These are phyloP conservation scores for Pneumocystis wakefieldiae DNA, from an alignment of 1,139 yeast genomes.

Conservation along the genomic window DNA sequence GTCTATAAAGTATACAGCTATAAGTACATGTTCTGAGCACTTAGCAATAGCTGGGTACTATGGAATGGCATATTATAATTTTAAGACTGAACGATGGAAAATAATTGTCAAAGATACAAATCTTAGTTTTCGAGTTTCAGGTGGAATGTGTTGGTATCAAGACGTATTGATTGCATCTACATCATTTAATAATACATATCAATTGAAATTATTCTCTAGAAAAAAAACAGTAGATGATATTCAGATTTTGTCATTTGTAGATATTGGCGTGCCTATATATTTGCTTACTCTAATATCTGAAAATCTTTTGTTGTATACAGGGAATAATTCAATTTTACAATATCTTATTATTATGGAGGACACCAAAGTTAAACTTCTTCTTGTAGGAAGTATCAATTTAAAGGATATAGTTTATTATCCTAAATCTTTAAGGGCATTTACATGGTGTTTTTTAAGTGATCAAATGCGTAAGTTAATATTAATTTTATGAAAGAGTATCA, in stretches of 20 bases:
- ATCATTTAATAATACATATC: conserved; percentile 18
- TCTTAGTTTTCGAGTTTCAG: conserved; percentile 27
- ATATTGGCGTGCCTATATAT: conserved; percentile 20
- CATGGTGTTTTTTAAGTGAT: conserved; percentile 17
- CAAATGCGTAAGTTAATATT: conserved; percentile 5
- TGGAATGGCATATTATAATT: conserved; percentile 29
- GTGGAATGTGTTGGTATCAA: conserved; percentile 32
- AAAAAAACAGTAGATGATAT: conserved; percentile 23
- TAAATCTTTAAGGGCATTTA: conserved; percentile 23
- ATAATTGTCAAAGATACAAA: conserved; percentile 26
- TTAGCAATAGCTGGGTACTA: conserved; percentile 30
- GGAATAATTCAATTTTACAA: conserved; percentile 21
- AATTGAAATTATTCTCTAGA: conserved; percentile 26
- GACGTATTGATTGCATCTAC: conserved; percentile 26
- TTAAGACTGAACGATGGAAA: conserved; percentile 30
- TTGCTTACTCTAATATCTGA: conserved; percentile 21
- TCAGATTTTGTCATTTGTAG: conserved; percentile 5
- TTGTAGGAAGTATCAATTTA: conserved; percentile 22
- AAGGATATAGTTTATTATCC: conserved; percentile 25
- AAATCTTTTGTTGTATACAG: conserved; percentile 23
- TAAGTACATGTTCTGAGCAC: conserved; percentile 29
- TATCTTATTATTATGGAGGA: conserved; percentile 16
- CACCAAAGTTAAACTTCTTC: conserved; percentile 17
- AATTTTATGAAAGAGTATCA: neutral
- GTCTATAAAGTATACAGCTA: conserved; percentile 27